Percentiles rank a stretch among this genome's conserved stretches.
These are phyloP conservation scores for Zarea fungicola DNA, from an alignment of 2,329 filamentous ascomycete genomes.

Conservation along the genomic window DNA sequence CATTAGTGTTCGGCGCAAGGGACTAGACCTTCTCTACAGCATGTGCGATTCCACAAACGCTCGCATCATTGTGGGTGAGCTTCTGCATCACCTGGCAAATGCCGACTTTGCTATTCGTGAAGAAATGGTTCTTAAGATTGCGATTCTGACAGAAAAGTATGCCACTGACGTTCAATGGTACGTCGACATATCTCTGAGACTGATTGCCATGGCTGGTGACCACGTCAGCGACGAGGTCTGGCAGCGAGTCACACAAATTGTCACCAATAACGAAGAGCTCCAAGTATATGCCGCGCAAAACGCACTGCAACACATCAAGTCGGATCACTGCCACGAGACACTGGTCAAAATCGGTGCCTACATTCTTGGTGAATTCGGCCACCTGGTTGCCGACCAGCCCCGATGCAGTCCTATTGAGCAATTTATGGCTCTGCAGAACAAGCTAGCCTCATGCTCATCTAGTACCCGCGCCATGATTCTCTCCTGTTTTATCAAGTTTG, in stretches of 20 bases:
- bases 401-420: conserved; percentile 97
- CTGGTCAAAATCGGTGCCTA: conserved; percentile 97
- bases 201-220: conserved; percentile 95
- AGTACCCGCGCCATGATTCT: conserved; percentile 89
- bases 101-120: conserved; percentile 97
- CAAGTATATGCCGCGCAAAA: conserved; percentile 96
- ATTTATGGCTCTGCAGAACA: conserved; percentile 84
- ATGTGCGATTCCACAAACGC: conserved; percentile 99
- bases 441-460: conserved; percentile 83
- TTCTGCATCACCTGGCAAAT: conserved; percentile 89
- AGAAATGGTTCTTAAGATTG: conserved; percentile 99
- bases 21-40: conserved; percentile 93
- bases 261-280: conserved; percentile 97
- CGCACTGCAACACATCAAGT: conserved; percentile 85
- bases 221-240: conserved; percentile 99
- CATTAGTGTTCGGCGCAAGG: conserved; percentile 94
- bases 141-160: conserved; percentile 96
- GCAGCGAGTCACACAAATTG: conserved; percentile 97
- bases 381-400: conserved; percentile 86
- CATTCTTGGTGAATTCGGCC: conserved; percentile 92
- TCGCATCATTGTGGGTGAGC: conserved; percentile 85
- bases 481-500: conserved; percentile 94
- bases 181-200: conserved; percentile 89
- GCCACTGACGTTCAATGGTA: conserved; percentile 99
- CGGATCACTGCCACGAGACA: conserved; percentile 92